phyloP scores from a whole-genome alignment of 306 rosid genomes.

The Corylus heterophylla region DNA sequence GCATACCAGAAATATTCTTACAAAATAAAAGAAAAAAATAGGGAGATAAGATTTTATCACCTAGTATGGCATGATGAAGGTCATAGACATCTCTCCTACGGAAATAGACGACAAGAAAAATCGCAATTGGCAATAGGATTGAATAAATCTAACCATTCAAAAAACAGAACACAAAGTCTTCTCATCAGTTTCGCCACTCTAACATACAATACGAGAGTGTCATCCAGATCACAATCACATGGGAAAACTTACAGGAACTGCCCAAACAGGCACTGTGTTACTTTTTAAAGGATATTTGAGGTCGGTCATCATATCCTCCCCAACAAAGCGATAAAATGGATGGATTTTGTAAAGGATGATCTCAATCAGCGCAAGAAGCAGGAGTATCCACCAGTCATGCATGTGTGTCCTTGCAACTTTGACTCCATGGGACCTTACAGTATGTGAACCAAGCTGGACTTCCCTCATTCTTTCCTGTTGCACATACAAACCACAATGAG shows the following conservation, averaged over 20 bases:
- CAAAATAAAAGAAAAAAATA: neutral
- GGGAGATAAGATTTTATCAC: slow-evolving; percentile 39
- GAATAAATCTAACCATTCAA: slow-evolving; percentile 60
- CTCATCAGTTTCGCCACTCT: slow-evolving; percentile 30
- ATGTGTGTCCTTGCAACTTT: slow-evolving; percentile 57
- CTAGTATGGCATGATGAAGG: slow-evolving; percentile 88
- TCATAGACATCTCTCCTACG: slow-evolving; percentile 86
- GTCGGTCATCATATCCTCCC: slow-evolving; percentile 86
- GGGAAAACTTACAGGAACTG: slow-evolving; percentile 70
- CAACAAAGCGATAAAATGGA: slow-evolving; percentile 90
- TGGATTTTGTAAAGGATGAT: slow-evolving; percentile 40
- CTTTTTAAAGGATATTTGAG: slow-evolving; percentile 79
- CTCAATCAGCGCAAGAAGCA: slow-evolving; percentile 58
- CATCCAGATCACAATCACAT: neutral
- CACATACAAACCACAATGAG: slow-evolving; percentile 12
- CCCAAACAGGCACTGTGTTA: slow-evolving; percentile 83
- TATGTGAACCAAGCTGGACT: slow-evolving; percentile 69
- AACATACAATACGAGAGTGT: neutral
- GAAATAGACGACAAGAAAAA: slow-evolving; percentile 62
- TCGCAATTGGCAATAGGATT: slow-evolving; percentile 57
- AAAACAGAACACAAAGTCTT: slow-evolving; percentile 21
- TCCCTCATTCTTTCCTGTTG: slow-evolving; percentile 49
- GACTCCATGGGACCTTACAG: slow-evolving; percentile 76
- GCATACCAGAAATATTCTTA: slow-evolving; percentile 1
- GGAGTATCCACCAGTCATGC: slow-evolving; percentile 86